Evolutionary conservation across 371 early-diverging fungal species (phyloP), one percentile per base, ranked within the genome.

Genomic region (Mortierella sp.): DNA sequence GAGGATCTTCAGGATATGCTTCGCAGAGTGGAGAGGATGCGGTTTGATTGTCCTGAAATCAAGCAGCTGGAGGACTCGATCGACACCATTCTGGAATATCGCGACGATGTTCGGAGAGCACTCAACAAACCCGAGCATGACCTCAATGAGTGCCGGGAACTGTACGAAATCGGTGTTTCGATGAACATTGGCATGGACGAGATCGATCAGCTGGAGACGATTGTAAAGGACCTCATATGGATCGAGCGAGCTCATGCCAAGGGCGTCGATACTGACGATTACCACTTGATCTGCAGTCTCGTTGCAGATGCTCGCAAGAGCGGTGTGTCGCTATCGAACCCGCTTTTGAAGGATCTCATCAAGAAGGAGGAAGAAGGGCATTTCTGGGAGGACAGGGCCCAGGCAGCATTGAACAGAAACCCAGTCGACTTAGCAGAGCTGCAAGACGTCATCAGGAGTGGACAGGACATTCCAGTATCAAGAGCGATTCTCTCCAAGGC

Each of bases 11-110:
- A 90, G 71, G 74, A 70, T 43, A 78, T 91, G 75, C 72, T 91
- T 18, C 72, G 71, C 32, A 83, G 88, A 48, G 89, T 81, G 8
- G 87, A 90, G 29, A 78, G 83, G 7, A 60, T 93, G 38, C 81
- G 90, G 2, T 91, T 92, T 51, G 91, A 91, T 48, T 85, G 88
- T 18, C 91, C 90, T 21, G 91, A 93, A 75, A 89, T 91, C 65
- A 76, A 80, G 46, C 78, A 83, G 56, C 77, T 92, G 75, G 82
- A 88, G 54, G 81, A 89, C 35, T 88, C 89, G 11, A 76, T 84
- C 54, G 84, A 84, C 14, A 60, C 72, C 11, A 81, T 90, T 2
- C 70, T 81, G 12, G 91, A 88, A 43, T 88, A 88, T 48, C 78
- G 74, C 7, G 72, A 63, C 51, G 81, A 84, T 43, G 85, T 80